Evolutionary conservation across 2,329 filamentous ascomycete species (phyloP).

Genomic region (Cladosporium halotolerans): DNA sequence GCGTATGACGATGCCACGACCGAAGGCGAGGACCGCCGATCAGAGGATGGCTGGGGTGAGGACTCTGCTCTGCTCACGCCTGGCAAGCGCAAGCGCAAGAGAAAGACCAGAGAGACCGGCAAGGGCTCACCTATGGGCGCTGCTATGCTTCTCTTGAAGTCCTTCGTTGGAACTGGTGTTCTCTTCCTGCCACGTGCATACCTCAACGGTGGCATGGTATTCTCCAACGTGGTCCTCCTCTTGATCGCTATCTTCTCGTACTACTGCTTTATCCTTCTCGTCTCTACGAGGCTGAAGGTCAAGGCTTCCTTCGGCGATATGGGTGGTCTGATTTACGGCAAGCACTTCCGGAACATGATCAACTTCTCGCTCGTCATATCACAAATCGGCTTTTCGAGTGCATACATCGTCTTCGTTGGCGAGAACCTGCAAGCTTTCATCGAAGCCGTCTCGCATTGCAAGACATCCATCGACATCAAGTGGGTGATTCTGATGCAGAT

Average conservation of each 20-base stretch:
- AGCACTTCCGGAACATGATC: constrained; percentile 82
- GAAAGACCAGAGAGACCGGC: constrained; percentile 68
- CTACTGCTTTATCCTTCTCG: constrained; percentile 93
- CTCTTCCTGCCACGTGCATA: constrained; percentile 89
- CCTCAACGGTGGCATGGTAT: constrained; percentile 94
- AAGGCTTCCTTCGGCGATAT: constrained; percentile 98
- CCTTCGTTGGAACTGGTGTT: constrained; percentile 94
- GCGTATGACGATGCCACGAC: constrained; percentile 51
- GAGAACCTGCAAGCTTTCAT: constrained; percentile 95
- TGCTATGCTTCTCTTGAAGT: constrained; percentile 82
- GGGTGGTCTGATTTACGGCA: constrained; percentile 83
- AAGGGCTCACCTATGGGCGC: constrained; percentile 75
- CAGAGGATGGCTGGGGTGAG: constrained; percentile 73
- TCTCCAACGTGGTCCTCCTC: constrained; percentile 87
- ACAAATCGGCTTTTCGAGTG: constrained; percentile 89
- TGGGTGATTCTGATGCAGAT: constrained; percentile 92
- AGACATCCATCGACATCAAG: constrained; percentile 76
- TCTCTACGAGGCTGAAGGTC: constrained; percentile 75
- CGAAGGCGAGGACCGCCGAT: constrained; percentile 38
- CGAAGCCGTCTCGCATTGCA: constrained; percentile 81
- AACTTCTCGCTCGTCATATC: constrained; percentile 88
- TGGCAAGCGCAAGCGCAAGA: constrained; percentile 63
- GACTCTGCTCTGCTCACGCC: constrained; percentile 72
- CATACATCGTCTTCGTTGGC: constrained; percentile 94
- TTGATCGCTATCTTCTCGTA: constrained; percentile 81